Percentiles rank a stretch among this genome's conserved stretches.
Conservation (phyloP, 1,284 basidiomycete genomes). For the Ustilago curta region DNA sequence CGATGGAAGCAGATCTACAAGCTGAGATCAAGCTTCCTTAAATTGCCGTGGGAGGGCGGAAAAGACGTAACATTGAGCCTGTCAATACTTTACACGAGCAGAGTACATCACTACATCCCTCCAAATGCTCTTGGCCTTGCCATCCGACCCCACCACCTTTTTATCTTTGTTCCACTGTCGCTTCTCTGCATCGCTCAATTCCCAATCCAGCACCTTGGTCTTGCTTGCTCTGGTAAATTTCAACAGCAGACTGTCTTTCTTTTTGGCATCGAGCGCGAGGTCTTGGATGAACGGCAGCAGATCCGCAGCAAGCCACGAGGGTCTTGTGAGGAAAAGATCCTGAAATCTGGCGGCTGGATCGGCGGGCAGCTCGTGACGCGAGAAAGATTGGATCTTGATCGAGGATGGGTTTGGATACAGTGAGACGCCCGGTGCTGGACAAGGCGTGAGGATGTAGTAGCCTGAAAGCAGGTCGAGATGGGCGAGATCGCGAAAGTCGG, state of each 20-base stretch:
- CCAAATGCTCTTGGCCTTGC: slow-evolving; percentile 30
- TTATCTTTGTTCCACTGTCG: slow-evolving; percentile 41
- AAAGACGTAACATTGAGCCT: neutral
- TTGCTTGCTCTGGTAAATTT: slow-evolving; percentile 53
- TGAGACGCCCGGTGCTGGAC: slow-evolving; percentile 35
- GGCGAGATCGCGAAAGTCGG: slow-evolving; percentile 23
- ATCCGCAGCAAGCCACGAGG: slow-evolving; percentile 64
- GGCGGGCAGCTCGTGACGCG: slow-evolving; percentile 56
- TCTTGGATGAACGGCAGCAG: slow-evolving; percentile 69
- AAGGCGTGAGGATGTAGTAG: slow-evolving; percentile 53
- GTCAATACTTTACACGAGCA: slow-evolving; percentile 51
- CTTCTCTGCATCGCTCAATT: slow-evolving; percentile 38
- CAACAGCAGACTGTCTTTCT: slow-evolving; percentile 54
- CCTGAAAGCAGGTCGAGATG: slow-evolving; percentile 33
- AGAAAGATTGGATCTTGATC: slow-evolving; percentile 59
- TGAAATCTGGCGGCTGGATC: slow-evolving; percentile 65
- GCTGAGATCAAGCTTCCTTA: neutral
- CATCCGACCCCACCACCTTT: slow-evolving; percentile 24
- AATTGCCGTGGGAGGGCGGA: neutral
- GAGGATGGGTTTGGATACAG: slow-evolving; percentile 20
- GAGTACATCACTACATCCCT: slow-evolving; percentile 48
- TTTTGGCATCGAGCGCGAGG: slow-evolving; percentile 46
- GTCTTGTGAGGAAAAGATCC: slow-evolving; percentile 62
- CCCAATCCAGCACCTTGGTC: slow-evolving; percentile 46
- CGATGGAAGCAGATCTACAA: neutral